Evolutionary conservation across 2,329 filamentous ascomycete species (phyloP), one percentile per base, ranked within the genome.

Genomic region (Cercospora citrullina): DNA sequence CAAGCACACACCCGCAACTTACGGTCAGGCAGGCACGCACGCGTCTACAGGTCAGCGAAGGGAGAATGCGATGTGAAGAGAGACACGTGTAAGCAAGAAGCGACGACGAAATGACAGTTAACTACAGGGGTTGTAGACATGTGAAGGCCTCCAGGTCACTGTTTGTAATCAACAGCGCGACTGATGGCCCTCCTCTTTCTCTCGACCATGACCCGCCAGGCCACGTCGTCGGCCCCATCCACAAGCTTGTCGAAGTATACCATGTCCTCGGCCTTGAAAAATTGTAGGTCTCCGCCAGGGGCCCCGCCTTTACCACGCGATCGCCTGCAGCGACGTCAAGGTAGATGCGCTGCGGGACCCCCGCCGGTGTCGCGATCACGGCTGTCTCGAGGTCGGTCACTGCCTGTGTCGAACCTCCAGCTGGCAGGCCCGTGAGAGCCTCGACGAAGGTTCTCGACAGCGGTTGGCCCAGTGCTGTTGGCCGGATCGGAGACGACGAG

Each of bases 391-490:
- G 31, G 10, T 33, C 31, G 31, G 31, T 33, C 31, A 33, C 31
- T 33, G 31, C 31, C 31, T 10, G 31, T 33, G 18, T 45, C 16
- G 16, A 45, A 45, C 5, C 42, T n/a, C 42, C 16, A 45, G 42
- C 42, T 45, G 9, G 31, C 31, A 10, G 31, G 31, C 94, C 93
- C 70, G 87, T 87, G 77, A 96, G 90, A 78, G 92, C 89, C 76
- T 93, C 91, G 70, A 96, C 92, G 80, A 99, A 99, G 73, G 94
- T n/a, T 97, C 87, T 97, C 93, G 75, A 95, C 93, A 80, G 31
- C 31, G 31, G 9, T 9, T 10, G 12, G 31, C 1, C 4, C 9
- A 33, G 31, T 33, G 31, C 31, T 33, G 31, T 33, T 33, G 31
- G 12, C 31, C 31, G 31, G 36, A 14, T 39, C n/a, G 36, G 36